Evolutionary conservation across 768 basidiomycete genomes (phyloP), one percentile per base, ranked within the genome.

Genomic region (Dioszegia hungarica): DNA sequence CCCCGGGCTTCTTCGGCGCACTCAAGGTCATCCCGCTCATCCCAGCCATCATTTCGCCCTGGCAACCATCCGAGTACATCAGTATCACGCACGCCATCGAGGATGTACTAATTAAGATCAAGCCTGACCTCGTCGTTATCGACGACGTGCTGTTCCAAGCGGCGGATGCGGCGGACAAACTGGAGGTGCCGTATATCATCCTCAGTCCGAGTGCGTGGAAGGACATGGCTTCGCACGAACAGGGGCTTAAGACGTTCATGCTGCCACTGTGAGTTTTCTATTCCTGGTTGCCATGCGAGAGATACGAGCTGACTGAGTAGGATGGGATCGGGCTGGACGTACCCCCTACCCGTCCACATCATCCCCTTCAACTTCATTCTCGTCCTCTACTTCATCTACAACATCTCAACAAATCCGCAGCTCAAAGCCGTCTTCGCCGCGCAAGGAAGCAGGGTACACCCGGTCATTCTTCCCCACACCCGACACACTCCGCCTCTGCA

Each of bases 151-250:
- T 49, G 24, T 17, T 19, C 15, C 22, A 54, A 6, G 60, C 50
- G 12, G 44, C 20, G 15, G 64, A 66, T 38, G 64, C 48, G 4
- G 34, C 59, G n/a, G 27, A 24, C 14, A 59, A 54, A 34, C 25
- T 46, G 6, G 57, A 54, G 3, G 27, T 33, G 22, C 19, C 28
- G 4, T 54, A 47, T 22, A 24, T 44, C 22, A 4, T 39, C 27
- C 51, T 66, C 25, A 66, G 54, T 47, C 61, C 64, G 10, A 57
- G 57, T 41, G 61, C 64, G 2, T 24, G 56, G 28, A 62, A 57
- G 20, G 64, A 66, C 29, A 33, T 25, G 8, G 54, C 46, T n/a
- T n/a, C n/a, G n/a, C n/a, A n/a, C n/a, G n/a, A n/a, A n/a, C n/a
- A n/a, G n/a, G n/a, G n/a, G n/a, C n/a, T n/a, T n/a, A n/a, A n/a